phyloP scores from a whole-genome alignment of 257 asterid genomes.

The Ilex aquifolium region DNA sequence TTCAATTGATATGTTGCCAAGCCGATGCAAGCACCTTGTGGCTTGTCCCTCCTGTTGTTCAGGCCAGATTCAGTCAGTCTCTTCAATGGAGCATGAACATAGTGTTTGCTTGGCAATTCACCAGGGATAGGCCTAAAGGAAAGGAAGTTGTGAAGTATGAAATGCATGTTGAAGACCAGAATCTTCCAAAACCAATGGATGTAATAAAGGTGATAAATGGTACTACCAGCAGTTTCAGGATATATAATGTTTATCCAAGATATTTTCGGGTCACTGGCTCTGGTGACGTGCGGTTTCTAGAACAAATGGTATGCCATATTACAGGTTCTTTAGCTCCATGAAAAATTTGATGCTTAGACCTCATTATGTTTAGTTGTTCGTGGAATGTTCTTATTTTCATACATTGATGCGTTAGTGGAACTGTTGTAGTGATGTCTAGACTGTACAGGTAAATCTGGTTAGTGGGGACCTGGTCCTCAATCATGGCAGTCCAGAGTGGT shows the following conservation, averaged over 20 bases:
- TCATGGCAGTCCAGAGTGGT: constrained; percentile 61
- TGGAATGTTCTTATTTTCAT: too few relatives aligned
- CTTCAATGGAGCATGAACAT: constrained; percentile 53
- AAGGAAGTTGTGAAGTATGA: constrained; percentile 91
- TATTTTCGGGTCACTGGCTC: constrained; percentile 93
- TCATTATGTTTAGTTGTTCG: too few relatives aligned
- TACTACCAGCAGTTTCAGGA: constrained; percentile 61
- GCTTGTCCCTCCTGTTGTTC: constrained; percentile 83
- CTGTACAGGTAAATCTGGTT: constrained; percentile 17
- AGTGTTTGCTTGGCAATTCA: constrained; percentile 79
- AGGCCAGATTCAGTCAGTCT: constrained; percentile 65
- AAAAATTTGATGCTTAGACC: too few relatives aligned
- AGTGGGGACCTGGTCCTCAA: constrained; percentile 75
- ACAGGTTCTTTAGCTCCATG: neutral
- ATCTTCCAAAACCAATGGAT: constrained; percentile 67
- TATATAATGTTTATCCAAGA: constrained; percentile 67
- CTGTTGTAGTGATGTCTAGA: too few relatives aligned
- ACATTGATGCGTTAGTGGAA: too few relatives aligned
- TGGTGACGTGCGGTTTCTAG: constrained; percentile 85
- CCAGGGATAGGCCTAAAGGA: constrained; percentile 93
- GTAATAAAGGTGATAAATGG: constrained; percentile 80
- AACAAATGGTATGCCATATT: constrained; percentile 57
- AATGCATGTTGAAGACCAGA: constrained; percentile 41
- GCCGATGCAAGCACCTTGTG: constrained; percentile 81
- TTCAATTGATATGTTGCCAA: constrained; percentile 93